Evolutionary conservation across 2,329 filamentous ascomycete species (phyloP), one percentile per base, ranked within the genome.

Genomic region (Ascochyta rabiei): DNA sequence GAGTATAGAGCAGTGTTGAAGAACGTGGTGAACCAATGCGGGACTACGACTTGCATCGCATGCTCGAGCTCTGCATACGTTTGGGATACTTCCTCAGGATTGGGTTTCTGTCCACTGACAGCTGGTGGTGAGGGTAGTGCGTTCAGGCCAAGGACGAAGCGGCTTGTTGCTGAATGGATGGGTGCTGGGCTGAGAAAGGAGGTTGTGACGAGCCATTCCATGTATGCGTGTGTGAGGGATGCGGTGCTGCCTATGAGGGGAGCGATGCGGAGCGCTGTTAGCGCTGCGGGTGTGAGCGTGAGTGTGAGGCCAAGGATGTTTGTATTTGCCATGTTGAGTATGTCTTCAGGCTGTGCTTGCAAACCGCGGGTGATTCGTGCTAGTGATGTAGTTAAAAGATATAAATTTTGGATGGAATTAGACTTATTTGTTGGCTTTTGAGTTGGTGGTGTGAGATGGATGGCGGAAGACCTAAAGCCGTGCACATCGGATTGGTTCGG

Each of bases 161-260:
- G 34, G 18, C 24, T 34, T 2, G 45, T 30, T 7, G 16, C 24
- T 3, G 52, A 49, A 8, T 55, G 35, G 4, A 55, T 63, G 10
- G 58, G 51, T 2, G 64, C 42, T 0, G 57, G 12, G 3, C 4
- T 6, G 19, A 67, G 53, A 48, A 69, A 70, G 13, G 67, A 60
- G 9, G 56, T 56, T 28, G 57, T 65, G 6, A 66, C 62, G 5
- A 69, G 23, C 39, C 47, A 58, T 48, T 71, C 67, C 60, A 66
- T 63, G 57, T 66, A 70, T 6, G 68, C 64, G 34, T 71, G 67
- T 6, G 63, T 65, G 6, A 71, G 56, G 33, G 58, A 61, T 19
- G 61, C 66, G n/a, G 67, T 70, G 35, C 51, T 58, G 51, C 47
- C 41, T 21, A 71, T 40, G 33, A 70, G 57, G 3, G 68, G 64